These are phyloP conservation scores for Panicum hallii DNA, from an alignment of 202 grass and related monocot genomes.

Conservation along the genomic window DNA sequence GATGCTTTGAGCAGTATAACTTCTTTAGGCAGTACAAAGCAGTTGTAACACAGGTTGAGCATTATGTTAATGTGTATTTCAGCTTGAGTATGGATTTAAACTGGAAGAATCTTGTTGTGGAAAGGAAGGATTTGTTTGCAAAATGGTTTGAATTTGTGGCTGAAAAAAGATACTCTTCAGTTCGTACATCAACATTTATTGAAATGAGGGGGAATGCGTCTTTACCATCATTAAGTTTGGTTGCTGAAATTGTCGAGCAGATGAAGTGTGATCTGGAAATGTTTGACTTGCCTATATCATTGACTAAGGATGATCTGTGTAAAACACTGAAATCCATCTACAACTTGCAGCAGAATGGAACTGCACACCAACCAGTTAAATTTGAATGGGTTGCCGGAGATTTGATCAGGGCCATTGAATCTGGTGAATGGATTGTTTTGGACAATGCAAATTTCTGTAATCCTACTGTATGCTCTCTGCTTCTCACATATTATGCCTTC, in stretches of 20 bases:
- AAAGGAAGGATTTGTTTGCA: conserved; percentile 64
- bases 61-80: conserved; percentile 83
- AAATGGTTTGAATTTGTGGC: conserved; percentile 92
- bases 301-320: conserved; percentile 62
- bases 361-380: conserved; percentile 63
- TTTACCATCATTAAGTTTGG: conserved; percentile 53
- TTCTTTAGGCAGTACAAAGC: conserved; percentile 76
- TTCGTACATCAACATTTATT: conserved; percentile 46
- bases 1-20: conserved; percentile 99
- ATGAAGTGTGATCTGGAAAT: conserved; percentile 72
- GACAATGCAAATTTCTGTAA: conserved; percentile 99
- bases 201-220: conserved; percentile 54
- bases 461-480: conserved; percentile 72
- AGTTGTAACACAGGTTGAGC: conserved; percentile 72
- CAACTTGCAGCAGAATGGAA: conserved; percentile 65
- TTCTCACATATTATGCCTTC: conserved; percentile 35
- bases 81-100: conserved; percentile 60
- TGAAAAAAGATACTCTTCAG: conserved; percentile 56
- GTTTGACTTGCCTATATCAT: conserved; percentile 63
- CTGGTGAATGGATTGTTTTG: conserved; percentile 88
- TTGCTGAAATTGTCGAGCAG: conserved; percentile 74
- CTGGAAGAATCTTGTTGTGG: conserved; percentile 61
- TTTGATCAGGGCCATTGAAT: conserved; percentile 86
- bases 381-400: conserved; percentile 92
- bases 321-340: conserved; percentile 62